Percentiles rank a stretch among this genome's conserved stretches.
Conservation (phyloP, 768 basidiomycete species). For the Termitomyces sp. region DNA sequence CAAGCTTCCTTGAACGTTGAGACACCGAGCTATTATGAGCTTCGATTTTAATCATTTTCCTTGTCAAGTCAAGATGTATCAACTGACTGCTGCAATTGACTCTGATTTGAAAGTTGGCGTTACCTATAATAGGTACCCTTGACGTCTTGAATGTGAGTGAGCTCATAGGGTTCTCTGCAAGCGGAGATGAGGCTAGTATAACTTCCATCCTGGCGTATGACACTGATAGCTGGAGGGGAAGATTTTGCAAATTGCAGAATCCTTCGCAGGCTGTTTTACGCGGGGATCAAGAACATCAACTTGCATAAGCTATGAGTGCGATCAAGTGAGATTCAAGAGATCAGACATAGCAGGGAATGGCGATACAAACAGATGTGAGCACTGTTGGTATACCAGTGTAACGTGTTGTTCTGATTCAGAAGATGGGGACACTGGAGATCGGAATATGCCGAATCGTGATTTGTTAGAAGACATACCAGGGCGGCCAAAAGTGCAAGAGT, state of each 20-base stretch:
- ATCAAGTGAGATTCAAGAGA: neutral
- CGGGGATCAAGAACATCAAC: neutral
- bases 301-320: neutral
- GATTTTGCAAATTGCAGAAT: neutral
- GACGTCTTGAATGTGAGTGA: neutral
- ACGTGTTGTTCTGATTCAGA: conserved; percentile 4
- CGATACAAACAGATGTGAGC: neutral
- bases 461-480: conserved; percentile 19
- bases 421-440: conserved; percentile 12
- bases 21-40: too few species aligned
- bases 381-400: neutral
- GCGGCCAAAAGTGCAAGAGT: conserved; percentile 24
- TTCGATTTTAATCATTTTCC: too few species aligned
- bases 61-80: too few species aligned
- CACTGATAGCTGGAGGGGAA: neutral
- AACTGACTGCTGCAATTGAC: too few species aligned
- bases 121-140: neutral
- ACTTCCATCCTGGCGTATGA: neutral
- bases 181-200: neutral
- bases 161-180: neutral
- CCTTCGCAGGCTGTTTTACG: neutral
- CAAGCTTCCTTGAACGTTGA: too few species aligned
- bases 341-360: neutral
- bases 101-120: too few species aligned
- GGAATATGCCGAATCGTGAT: conserved; percentile 31